Conservation (phyloP, 306 rosid genomes). For the Myrica gale region DNA sequence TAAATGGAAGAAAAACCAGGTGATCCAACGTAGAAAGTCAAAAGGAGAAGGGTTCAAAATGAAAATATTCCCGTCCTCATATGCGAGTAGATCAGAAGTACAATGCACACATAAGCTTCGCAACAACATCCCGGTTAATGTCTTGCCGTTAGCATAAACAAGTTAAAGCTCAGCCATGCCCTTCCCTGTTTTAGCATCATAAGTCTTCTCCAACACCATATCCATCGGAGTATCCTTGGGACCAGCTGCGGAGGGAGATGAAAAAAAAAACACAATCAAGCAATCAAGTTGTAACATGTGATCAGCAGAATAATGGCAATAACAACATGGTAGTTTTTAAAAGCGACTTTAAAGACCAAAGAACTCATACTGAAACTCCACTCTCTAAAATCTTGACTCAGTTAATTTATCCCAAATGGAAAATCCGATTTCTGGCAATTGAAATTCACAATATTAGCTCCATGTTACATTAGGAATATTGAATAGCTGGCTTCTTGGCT, state of each 20-base stretch:
- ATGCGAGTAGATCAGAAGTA: background rate
- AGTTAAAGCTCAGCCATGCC: constrained; percentile 82
- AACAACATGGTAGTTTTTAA: background rate
- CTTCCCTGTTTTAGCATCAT: constrained; percentile 74
- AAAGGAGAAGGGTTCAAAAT: background rate
- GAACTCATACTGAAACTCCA: background rate
- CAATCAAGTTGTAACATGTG: background rate
- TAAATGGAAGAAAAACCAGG: background rate
- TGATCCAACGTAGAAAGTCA: background rate
- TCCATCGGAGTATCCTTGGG: constrained; percentile 84
- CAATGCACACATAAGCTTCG: background rate
- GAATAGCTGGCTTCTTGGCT: background rate
- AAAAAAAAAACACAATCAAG: background rate
- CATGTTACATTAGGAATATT: background rate
- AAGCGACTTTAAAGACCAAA: background rate
- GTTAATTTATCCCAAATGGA: background rate
- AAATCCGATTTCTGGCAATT: background rate
- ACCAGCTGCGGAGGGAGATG: constrained; percentile 54
- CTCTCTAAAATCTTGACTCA: background rate
- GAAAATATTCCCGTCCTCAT: background rate
- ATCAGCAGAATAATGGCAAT: constrained; percentile 3
- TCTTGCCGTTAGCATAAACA: background rate
- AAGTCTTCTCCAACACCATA: constrained; percentile 69
- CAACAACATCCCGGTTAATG: constrained; percentile 1
- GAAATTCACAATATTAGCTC: background rate